Evolutionary conservation across 805 yeast genomes (phyloP), one percentile per base, ranked within the genome.

Genomic region (Nakazawaea pomicola): DNA sequence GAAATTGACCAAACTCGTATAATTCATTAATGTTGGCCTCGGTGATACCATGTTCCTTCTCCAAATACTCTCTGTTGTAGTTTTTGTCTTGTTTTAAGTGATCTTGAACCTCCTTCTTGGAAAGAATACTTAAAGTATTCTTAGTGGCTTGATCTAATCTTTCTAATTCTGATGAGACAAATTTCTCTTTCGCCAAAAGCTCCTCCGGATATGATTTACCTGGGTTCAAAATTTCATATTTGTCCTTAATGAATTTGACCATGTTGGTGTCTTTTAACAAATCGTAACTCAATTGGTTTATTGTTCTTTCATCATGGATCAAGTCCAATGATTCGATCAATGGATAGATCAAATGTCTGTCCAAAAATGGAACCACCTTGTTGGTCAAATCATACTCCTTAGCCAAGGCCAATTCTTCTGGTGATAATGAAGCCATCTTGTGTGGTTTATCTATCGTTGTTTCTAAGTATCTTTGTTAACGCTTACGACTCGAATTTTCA

Each of bases 1-100:
- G 80, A 51, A 76, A 68, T 54, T 76, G 76, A 38, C 82, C 84
- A 57, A 70, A 76, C 47, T 74, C 72, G 56, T 74, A 78, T 35
- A 78, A 60, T 43, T 66, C 71, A 46, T 70, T 59, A 48, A 75
- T 72, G 56, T 67, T 68, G 12, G 61, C 72, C 45, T 72, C 75
- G 20, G 66, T 62, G 47, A 76, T 70, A 32, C 65, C 66, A 55
- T 70, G 69, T 33, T 65, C 60, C 43, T 60, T 61, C 44, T 67
- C 64, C 43, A 78, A 54, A 44, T 67, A 68, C 40, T 65, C 64
- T 51, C 71, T 64, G 56, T 78, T 78, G 47, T 67, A 67, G n/a
- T 65, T 57, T 56, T 76, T 75, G 52, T 78, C 83, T 48, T 73
- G 77, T 49, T 70, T 70, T 49, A 78, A 58, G 41, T 67, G 65